phyloP scores from a whole-genome alignment of 2,329 filamentous ascomycete genomes.

The Pleoardoris graminearum region DNA sequence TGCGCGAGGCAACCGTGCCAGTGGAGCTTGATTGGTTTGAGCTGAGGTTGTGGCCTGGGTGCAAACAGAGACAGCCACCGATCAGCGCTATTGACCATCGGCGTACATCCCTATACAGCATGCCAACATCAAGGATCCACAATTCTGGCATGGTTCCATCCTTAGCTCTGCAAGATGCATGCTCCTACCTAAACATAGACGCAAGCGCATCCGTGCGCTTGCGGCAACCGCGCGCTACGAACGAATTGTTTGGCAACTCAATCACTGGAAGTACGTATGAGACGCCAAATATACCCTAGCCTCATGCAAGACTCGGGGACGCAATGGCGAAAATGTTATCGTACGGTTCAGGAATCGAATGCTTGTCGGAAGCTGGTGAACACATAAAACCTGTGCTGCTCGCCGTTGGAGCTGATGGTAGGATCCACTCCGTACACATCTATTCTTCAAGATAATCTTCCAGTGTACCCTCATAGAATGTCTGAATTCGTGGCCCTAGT shows the following conservation, averaged over 20 bases:
- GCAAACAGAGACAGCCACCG: too few species aligned
- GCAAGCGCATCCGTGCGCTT: neutral
- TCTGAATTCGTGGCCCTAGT: neutral
- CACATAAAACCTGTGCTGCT: too few species aligned
- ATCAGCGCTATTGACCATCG: too few species aligned
- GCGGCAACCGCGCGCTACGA: neutral
- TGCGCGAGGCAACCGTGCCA: too few species aligned
- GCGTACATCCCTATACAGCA: neutral
- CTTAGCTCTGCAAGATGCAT: neutral
- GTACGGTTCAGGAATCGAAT: neutral
- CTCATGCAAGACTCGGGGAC: neutral
- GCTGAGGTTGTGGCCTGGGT: too few species aligned
- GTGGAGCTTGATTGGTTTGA: neutral
- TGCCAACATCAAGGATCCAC: neutral
- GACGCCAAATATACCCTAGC: neutral
- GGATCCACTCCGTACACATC: too few species aligned
- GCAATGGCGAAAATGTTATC: neutral
- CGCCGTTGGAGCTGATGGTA: too few species aligned
- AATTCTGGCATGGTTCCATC: neutral
- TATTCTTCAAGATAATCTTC: too few species aligned
- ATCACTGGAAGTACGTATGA: neutral
- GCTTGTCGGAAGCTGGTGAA: neutral
- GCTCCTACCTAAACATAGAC: neutral
- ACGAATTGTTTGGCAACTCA: neutral
- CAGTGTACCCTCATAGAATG: neutral